phyloP scores from a whole-genome alignment of 148 eudicot species.

The Salicornia ramosissima region DNA sequence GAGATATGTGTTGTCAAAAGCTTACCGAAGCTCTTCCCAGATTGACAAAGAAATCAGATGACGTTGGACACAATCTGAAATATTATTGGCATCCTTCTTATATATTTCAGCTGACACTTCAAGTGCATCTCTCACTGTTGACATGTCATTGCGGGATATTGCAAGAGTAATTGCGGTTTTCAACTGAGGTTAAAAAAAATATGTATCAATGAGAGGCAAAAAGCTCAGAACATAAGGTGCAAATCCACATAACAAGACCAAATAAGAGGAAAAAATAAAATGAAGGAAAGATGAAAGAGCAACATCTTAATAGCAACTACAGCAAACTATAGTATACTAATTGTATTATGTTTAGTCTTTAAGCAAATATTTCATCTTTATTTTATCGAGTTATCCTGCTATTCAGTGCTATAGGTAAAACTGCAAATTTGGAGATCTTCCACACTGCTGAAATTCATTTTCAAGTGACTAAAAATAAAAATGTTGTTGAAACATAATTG shows the following conservation, averaged over 20 bases:
- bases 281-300: background rate
- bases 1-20: background rate
- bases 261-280: background rate
- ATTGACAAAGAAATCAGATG: conserved; percentile 87
- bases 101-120: conserved; percentile 97
- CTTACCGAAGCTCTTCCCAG: conserved; percentile 95
- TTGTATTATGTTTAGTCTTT: background rate
- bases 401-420: background rate
- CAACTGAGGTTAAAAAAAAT: conserved; percentile 37
- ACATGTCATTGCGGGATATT: conserved; percentile 84
- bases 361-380: background rate
- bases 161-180: conserved; percentile 94
- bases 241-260: background rate
- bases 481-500: background rate
- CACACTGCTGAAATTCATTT: background rate
- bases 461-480: background rate
- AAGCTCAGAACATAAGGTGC: background rate
- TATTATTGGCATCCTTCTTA: conserved; percentile 78
- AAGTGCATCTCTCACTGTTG: conserved; percentile 90
- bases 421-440: background rate
- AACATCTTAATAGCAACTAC: background rate
- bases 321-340: background rate
- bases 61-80: conserved; percentile 83
- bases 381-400: background rate
- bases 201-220: conserved; percentile 4